Evolutionary conservation across 2,329 filamentous ascomycete species (phyloP).

Genomic region (Botrytis tulipae): DNA sequence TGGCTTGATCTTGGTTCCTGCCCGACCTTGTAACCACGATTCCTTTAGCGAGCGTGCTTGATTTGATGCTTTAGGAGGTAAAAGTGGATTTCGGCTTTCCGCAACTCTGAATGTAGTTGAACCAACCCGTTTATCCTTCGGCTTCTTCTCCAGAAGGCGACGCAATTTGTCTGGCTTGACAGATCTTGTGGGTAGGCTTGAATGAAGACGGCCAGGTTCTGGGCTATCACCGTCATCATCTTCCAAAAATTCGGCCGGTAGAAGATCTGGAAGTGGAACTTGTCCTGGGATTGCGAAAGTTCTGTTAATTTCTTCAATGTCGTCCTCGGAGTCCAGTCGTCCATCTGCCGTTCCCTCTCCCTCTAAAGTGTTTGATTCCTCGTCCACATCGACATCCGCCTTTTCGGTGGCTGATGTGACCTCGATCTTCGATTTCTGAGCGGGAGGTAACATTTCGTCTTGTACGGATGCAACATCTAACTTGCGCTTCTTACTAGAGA

Average conservation of each 20-base stretch:
- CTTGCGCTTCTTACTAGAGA: conserved; percentile 32
- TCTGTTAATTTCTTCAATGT: conserved; percentile 10
- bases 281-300: conserved; percentile 10
- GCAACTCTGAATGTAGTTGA: conserved; percentile 36
- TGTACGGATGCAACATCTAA: conserved; percentile 14
- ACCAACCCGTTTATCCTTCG: conserved; percentile 35
- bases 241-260: conserved; percentile 37
- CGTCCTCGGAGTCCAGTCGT: conserved; percentile 12
- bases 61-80: conserved; percentile 35
- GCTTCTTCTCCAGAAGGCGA: conserved; percentile 31
- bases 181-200: conserved; percentile 16
- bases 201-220: neutral
- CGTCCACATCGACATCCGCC: conserved; percentile 7
- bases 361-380: conserved; percentile 18
- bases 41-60: conserved; percentile 34
- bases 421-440: conserved; percentile 18
- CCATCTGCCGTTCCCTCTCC: conserved; percentile 18
- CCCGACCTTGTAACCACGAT: conserved; percentile 34
- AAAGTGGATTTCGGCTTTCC: conserved; percentile 24
- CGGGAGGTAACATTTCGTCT: conserved; percentile 16
- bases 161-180: conserved; percentile 35
- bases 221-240: conserved; percentile 28
- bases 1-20: conserved; percentile 24
- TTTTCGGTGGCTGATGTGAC: neutral
- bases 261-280: conserved; percentile 31